These are phyloP conservation scores for Nyctanthes arbortristis DNA, from an alignment of 257 asterid species.

Conservation along the genomic window DNA sequence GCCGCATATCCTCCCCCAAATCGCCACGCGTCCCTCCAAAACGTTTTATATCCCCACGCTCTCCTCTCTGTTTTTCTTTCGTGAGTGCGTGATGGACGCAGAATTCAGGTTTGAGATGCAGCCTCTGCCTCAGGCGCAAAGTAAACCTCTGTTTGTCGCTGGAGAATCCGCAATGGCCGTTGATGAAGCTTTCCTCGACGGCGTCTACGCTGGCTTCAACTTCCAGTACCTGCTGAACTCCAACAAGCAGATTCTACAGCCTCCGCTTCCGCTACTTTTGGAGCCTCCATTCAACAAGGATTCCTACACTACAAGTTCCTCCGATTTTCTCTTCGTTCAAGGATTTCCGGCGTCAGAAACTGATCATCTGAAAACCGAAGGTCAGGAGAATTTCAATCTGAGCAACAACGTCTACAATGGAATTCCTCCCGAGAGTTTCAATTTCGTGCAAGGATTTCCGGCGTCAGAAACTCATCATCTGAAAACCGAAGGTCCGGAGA, in stretches of 20 bases:
- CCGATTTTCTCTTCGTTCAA: neutral
- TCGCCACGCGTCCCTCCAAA: too few species aligned
- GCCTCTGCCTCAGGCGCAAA: conserved; percentile 1
- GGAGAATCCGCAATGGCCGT: conserved; percentile 22
- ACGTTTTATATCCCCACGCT: too few species aligned
- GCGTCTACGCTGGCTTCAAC: conserved; percentile 42
- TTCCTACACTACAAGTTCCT: neutral
- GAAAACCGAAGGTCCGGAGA: conserved; percentile 29
- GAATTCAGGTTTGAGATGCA: conserved; percentile 20
- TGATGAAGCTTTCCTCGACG: conserved; percentile 44
- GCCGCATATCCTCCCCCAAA: too few species aligned
- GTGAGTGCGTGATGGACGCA: too few species aligned
- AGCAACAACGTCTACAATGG: too few species aligned
- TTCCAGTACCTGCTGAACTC: conserved; percentile 44
- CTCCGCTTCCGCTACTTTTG: neutral
- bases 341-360: conserved; percentile 5
- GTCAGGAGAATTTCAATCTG: too few species aligned
- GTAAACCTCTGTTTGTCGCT: neutral
- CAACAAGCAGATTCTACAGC: neutral
- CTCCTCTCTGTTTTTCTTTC: too few species aligned
- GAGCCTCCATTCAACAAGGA: conserved; percentile 23
- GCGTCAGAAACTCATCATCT: too few species aligned
- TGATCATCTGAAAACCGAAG: conserved; percentile 19
- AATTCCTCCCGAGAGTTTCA: too few species aligned
- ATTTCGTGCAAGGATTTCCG: too few species aligned